A percentile compares a stretch with the other conserved stretches of the same genome.
Evolutionary conservation across 768 basidiomycete genomes (phyloP).

Genomic region (Rhizopogon sp.): DNA sequence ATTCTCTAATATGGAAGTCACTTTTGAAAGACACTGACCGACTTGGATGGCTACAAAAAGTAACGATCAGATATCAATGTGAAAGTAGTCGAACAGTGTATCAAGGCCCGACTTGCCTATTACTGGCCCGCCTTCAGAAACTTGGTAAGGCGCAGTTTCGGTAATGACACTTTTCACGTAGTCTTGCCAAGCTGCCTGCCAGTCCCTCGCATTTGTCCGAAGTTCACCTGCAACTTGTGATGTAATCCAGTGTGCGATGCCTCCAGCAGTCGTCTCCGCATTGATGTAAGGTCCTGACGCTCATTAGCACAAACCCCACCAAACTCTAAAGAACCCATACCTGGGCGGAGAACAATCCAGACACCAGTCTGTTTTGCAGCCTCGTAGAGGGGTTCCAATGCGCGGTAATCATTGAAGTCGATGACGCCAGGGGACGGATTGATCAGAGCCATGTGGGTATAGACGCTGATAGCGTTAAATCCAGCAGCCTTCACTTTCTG

Average conservation of each 20-base stretch:
- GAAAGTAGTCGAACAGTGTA: background rate
- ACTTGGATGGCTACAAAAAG: conserved; percentile 45
- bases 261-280: conserved; percentile 78
- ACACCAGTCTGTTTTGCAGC: conserved; percentile 70
- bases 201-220: conserved; percentile 48
- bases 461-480: conserved; percentile 73
- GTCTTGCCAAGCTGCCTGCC: conserved; percentile 55
- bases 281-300: conserved; percentile 56
- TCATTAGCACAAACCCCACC: conserved; percentile 33
- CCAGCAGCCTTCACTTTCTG: conserved; percentile 69
- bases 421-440: conserved; percentile 46
- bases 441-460: conserved; percentile 74
- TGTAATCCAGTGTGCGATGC: conserved; percentile 67
- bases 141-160: conserved; percentile 58
- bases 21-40: conserved; percentile 29
- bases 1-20: background rate
- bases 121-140: conserved; percentile 68
- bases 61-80: conserved; percentile 1
- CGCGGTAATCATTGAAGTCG: conserved; percentile 45
- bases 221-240: conserved; percentile 58
- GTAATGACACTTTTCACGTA: conserved; percentile 67
- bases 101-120: conserved; percentile 42
- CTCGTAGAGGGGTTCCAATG: conserved; percentile 63
- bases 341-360: conserved; percentile 77
- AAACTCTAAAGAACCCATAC: conserved; percentile 27